phyloP scores from a whole-genome alignment of 2,329 filamentous ascomycete species.

The Alternaria brassicae region DNA sequence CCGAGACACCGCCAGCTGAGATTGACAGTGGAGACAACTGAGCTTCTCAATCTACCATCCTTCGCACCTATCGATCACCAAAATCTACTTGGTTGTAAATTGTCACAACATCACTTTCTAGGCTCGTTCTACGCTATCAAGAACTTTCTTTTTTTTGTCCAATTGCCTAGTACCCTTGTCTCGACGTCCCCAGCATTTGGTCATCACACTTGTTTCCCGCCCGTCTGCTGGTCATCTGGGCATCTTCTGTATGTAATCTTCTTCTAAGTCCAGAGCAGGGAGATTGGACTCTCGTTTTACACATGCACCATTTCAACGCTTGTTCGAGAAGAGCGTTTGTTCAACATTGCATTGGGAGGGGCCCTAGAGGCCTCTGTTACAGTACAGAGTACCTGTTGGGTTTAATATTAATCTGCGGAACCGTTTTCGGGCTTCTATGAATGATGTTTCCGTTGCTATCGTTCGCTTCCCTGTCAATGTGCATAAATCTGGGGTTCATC shows the following conservation, averaged over 20 bases:
- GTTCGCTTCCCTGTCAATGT: background rate
- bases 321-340: conserved; percentile 6
- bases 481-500: background rate
- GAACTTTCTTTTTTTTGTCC: conserved; percentile 17
- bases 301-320: conserved; percentile 14
- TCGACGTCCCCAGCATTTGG: conserved; percentile 6
- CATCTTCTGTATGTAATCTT: conserved; percentile 11
- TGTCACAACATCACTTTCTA: conserved; percentile 15
- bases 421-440: background rate
- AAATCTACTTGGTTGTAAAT: conserved; percentile 30
- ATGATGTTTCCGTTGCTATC: background rate
- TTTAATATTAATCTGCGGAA: conserved; percentile 18
- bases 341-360: conserved; percentile 5
- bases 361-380: background rate
- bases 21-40: conserved; percentile 20
- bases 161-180: conserved; percentile 13
- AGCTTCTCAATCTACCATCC: background rate
- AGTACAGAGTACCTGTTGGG: conserved; percentile 5
- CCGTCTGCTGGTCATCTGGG: conserved; percentile 22
- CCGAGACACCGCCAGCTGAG: conserved; percentile 32
- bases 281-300: conserved; percentile 3
- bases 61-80: conserved; percentile 3
- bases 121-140: conserved; percentile 8
- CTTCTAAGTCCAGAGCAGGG: conserved; percentile 7
- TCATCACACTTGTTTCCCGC: conserved; percentile 13